Evolutionary conservation across 768 basidiomycete genomes (phyloP).

Genomic region (Lactifluus pinguis): DNA sequence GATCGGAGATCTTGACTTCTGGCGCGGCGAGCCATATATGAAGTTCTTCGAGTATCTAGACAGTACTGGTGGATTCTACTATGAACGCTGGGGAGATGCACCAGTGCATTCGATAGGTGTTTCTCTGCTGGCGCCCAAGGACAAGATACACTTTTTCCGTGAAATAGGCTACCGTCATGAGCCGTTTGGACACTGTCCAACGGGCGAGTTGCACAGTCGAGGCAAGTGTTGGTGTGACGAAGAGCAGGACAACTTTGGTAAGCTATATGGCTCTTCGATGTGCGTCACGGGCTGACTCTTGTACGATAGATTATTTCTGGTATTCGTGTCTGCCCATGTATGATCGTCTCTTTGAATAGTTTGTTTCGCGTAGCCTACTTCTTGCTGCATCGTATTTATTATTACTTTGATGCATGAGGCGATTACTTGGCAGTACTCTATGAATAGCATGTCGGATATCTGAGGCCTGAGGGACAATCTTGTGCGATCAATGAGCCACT

Average conservation of each 20-base stretch:
- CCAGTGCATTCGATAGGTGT: constrained; percentile 77
- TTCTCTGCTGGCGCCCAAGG: constrained; percentile 78
- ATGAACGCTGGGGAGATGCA: constrained; percentile 90
- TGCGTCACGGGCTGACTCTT: background rate
- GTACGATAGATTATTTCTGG: constrained; percentile 60
- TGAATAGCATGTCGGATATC: background rate
- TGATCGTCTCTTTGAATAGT: constrained; percentile 16
- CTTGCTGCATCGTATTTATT: constrained; percentile 7
- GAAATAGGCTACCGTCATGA: constrained; percentile 92
- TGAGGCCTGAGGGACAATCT: background rate
- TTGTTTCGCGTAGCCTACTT: background rate
- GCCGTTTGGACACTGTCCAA: constrained; percentile 89
- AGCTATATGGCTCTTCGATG: constrained; percentile 20
- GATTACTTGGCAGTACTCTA: background rate
- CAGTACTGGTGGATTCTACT: constrained; percentile 48
- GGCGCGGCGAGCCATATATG: constrained; percentile 46
- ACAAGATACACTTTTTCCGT: constrained; percentile 90
- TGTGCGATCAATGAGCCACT: background rate
- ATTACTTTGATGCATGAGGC: constrained; percentile 3
- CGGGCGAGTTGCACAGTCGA: constrained; percentile 58
- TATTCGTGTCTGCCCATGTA: constrained; percentile 63
- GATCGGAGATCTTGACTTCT: constrained; percentile 50
- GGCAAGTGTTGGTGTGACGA: constrained; percentile 84
- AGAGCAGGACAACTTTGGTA: constrained; percentile 62
- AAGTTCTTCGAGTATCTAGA: constrained; percentile 52